These are phyloP conservation scores for Lasiodiplodia theobromae DNA, from an alignment of 2,329 filamentous ascomycete genomes.

Conservation along the genomic window DNA sequence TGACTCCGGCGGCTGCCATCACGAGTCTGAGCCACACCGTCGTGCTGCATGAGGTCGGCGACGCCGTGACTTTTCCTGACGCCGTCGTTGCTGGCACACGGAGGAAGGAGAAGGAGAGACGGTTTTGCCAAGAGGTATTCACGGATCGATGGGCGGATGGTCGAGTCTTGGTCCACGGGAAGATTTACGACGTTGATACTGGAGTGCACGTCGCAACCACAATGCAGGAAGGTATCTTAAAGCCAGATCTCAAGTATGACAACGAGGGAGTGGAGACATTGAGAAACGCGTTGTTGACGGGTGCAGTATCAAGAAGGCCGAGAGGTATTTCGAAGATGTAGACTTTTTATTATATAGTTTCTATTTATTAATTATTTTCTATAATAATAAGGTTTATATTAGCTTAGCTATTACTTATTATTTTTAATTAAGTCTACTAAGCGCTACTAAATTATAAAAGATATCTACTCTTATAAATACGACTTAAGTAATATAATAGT, in stretches of 20 bases:
- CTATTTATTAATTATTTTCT: no score
- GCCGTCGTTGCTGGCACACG: neutral
- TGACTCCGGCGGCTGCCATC: neutral
- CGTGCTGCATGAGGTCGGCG: constrained; percentile 6
- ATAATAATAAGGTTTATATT: no score
- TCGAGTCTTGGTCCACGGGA: neutral
- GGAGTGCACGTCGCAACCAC: constrained; percentile 1
- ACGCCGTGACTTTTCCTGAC: neutral
- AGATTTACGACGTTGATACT: constrained; percentile 2
- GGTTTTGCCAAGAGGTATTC: constrained; percentile 1
- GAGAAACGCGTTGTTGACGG: neutral
- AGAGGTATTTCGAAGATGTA: neutral
- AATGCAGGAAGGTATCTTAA: constrained; percentile 6
- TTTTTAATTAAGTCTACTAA: no score
- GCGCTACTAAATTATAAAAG: no score
- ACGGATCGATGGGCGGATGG: constrained; percentile 2
- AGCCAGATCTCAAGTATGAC: neutral
- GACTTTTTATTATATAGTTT: no score
- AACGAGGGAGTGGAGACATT: neutral
- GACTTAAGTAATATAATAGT: no score
- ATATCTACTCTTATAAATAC: no score
- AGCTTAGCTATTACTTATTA: no score
- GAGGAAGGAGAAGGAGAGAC: constrained; percentile 4
- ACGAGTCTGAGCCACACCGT: neutral
- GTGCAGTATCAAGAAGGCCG: neutral